Base-by-base conservation (phyloP, 495 filamentous ascomycete genomes). In the Penicilliopsis zonata region DNA sequence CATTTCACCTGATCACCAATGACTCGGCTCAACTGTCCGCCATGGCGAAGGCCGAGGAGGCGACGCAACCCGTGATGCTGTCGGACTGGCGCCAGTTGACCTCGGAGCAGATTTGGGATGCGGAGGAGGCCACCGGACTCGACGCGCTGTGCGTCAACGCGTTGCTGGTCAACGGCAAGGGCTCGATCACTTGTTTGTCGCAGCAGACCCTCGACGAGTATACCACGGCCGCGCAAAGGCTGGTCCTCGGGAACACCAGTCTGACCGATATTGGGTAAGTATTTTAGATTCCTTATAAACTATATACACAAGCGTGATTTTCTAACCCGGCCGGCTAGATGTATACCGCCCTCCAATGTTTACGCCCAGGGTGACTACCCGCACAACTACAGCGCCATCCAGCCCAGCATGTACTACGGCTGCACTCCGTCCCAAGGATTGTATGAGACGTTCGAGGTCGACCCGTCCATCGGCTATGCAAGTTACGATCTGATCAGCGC, bases 101-200 rank as follows among this genome's bases (percentile, higher is more conserved):
- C 0, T 70, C 70, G 0, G 42, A 59, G 13, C 52, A 73, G 31
- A 42, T 63, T 12, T 63, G 52, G 55, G 23, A 38, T 9, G 51
- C 42, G 1, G 52, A 68, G 37, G 32, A 52, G 8, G 49, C 44
- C 9, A 57, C 62, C 13, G 50, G 59, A 2, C 38, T 64, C 13
- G 63, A 70, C 34, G 20, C 52, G 30, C 40, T 21, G 19, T 65
- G 66, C 42, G 58, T 57, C 13, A 69, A 70, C 44, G 57, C 62
- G 13, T 46, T 74, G 5, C 50, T 76, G 13, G 52, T 77, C 30
- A 75, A 77, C 36, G 70, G 72, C 6, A 65, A 68, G 42, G 72
- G 71, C 3, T 57, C 52, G 3, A 55, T 66, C 3, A 42, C 57
- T 10, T 75, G 70, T 36, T 50, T 55, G 15, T 24, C 55, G 0